Evolutionary conservation across 805 yeast genomes (phyloP), one percentile per base, ranked within the genome.

Genomic region (Starmerella sp.): DNA sequence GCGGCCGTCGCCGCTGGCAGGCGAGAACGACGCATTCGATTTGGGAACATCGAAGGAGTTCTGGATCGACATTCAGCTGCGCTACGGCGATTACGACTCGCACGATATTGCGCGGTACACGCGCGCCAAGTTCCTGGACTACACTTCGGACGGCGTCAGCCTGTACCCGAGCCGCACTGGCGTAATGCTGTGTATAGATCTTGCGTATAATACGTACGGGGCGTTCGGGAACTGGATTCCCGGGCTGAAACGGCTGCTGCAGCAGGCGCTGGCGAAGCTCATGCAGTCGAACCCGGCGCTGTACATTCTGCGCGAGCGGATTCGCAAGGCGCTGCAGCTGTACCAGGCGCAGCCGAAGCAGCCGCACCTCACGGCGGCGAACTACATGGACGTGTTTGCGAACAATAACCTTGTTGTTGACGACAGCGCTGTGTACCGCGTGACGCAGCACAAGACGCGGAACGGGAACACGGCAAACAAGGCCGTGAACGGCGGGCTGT

Each of bases 151-250:
- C 67, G 84, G 81, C 59, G 75, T 84, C 4, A 84, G 91, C 63
- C 75, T 83, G 54, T 93, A 93, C 66, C 97, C 98, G 4, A 84
- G 95, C 2, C 87, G 95, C 2, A 86, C 96, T 0, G 99, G 99
- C 58, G 76, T 86, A 10, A 79, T 93, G 77, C 77, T 93, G 49
- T 95, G 95, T 43, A 77, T 93, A 57, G 99, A 93, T 69, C 73
- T 93, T 60, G 96, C 97, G 0, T 93, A 93, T 67, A 93, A 93
- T 68, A 86, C 89, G 84, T 90, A 85, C 66, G 97, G 89, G 69
- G 90, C 95, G 0, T 93, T 88, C 69, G 99, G 99, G 35, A 88
- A 87, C 64, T 93, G 98, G 98, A 86, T 93, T 72, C 91, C 95
- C 2, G 97, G 97, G 0, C 71, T 91, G 70, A 93, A 93, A 68